These are phyloP conservation scores for Exophiala lecanii-corni DNA, from an alignment of 2,329 filamentous ascomycete species.

Conservation along the genomic window DNA sequence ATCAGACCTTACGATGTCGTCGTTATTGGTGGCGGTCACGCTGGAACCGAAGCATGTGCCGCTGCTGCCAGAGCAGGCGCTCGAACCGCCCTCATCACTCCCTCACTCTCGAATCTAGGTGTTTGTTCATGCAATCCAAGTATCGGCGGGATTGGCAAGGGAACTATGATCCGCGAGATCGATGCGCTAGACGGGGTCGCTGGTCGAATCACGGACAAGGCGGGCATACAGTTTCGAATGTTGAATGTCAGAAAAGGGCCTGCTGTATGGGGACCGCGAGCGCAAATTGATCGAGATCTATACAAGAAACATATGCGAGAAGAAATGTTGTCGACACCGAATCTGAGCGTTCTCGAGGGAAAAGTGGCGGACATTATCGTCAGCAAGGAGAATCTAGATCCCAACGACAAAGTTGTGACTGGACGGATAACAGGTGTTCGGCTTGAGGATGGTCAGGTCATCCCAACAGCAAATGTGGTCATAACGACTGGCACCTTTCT, in stretches of 20 bases:
- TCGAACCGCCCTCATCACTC: constrained; percentile 83
- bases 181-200: constrained; percentile 90
- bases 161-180: constrained; percentile 90
- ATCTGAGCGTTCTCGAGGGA: constrained; percentile 74
- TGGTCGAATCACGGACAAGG: constrained; percentile 84
- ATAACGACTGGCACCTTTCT: constrained; percentile 97
- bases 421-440: constrained; percentile 79
- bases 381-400: constrained; percentile 46
- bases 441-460: constrained; percentile 79
- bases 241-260: constrained; percentile 87
- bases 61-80: constrained; percentile 86
- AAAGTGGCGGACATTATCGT: constrained; percentile 90
- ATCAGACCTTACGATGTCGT: constrained; percentile 78
- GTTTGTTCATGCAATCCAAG: constrained; percentile 96
- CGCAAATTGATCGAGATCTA: constrained; percentile 86
- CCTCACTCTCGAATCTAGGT: constrained; percentile 80
- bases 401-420: constrained; percentile 48
- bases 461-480: constrained; percentile 75
- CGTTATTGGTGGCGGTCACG: constrained; percentile 93
- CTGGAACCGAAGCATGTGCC: constrained; percentile 87
- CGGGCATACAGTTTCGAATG: constrained; percentile 88
- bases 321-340: constrained; percentile 72
- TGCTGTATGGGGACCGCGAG: constrained; percentile 93
- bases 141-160: constrained; percentile 97
- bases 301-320: constrained; percentile 90